Conservation (phyloP, 495 filamentous ascomycete genomes). For the Tuber brumale region DNA sequence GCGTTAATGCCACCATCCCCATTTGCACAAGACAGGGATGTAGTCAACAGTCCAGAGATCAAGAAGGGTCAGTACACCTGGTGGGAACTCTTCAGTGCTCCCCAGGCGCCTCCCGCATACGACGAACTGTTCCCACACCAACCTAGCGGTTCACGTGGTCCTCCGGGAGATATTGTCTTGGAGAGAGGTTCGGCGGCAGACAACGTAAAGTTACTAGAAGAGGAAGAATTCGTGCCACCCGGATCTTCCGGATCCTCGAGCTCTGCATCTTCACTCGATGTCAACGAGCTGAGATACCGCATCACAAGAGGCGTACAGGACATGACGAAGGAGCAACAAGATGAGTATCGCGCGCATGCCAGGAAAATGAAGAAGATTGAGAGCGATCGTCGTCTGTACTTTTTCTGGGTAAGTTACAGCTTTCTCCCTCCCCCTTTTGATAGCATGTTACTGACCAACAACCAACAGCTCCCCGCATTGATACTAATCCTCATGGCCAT, state of each 20-base stretch:
- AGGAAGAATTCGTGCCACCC: conserved; percentile 46
- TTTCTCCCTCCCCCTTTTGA: conserved; percentile 6
- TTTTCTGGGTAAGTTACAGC: conserved; percentile 66
- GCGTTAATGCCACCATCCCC: conserved; percentile 64
- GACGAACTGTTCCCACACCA: conserved; percentile 68
- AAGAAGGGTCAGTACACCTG: conserved; percentile 57
- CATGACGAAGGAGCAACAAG: conserved; percentile 63
- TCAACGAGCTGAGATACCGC: conserved; percentile 34
- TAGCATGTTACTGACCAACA: conserved; percentile 31
- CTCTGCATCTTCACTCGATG: conserved; percentile 24
- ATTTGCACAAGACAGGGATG: conserved; percentile 46
- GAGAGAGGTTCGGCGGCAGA: conserved; percentile 58
- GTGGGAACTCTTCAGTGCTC: conserved; percentile 61
- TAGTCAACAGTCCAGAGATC: conserved; percentile 44
- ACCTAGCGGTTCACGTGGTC: conserved; percentile 36
- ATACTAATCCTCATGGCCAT: conserved; percentile 59
- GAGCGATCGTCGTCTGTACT: conserved; percentile 72
- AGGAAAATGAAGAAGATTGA: conserved; percentile 66
- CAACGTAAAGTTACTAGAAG: conserved; percentile 48
- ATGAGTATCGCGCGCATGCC: conserved; percentile 63
- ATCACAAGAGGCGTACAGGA: conserved; percentile 31
- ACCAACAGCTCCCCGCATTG: conserved; percentile 53
- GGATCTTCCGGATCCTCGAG: conserved; percentile 43
- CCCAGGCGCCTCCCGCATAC: conserved; percentile 64
- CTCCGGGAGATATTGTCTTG: conserved; percentile 47